Percentiles rank a stretch among this genome's conserved stretches.
Evolutionary conservation across 2,329 filamentous ascomycete species (phyloP).

Genomic region (Tolypocladium ophioglossoides): DNA sequence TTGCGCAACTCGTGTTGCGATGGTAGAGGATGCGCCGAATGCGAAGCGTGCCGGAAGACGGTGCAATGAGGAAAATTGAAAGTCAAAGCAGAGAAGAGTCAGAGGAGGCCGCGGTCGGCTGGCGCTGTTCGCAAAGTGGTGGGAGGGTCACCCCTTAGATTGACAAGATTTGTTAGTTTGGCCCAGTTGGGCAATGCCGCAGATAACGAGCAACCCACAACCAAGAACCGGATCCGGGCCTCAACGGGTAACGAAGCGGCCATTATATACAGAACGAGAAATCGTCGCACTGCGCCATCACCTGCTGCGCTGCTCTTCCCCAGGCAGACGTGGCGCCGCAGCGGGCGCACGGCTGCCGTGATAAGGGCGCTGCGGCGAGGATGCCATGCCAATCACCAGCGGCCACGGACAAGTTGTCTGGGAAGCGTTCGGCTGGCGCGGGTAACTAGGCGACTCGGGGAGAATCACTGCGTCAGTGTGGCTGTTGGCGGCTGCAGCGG

Average conservation of each 20-base stretch:
- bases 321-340: not conserved
- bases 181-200: not conserved
- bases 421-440: not conserved
- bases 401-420: not conserved
- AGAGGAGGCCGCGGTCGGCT: not conserved
- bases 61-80: not conserved
- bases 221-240: not conserved
- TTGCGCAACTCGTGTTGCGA: not conserved
- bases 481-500: not conserved
- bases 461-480: not conserved
- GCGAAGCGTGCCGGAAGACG: not conserved
- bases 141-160: not conserved
- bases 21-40: not conserved
- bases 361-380: not conserved
- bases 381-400: not conserved
- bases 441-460: not conserved
- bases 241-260: too few relatives aligned
- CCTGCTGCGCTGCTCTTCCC: not conserved
- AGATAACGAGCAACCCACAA: not conserved
- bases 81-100: not conserved
- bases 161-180: not conserved
- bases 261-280: not conserved
- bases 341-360: not conserved
- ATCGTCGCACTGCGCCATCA: not conserved
- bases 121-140: not conserved